Conservation (phyloP, 2,329 filamentous ascomycete species). For the Aspergillus aculeatus region DNA sequence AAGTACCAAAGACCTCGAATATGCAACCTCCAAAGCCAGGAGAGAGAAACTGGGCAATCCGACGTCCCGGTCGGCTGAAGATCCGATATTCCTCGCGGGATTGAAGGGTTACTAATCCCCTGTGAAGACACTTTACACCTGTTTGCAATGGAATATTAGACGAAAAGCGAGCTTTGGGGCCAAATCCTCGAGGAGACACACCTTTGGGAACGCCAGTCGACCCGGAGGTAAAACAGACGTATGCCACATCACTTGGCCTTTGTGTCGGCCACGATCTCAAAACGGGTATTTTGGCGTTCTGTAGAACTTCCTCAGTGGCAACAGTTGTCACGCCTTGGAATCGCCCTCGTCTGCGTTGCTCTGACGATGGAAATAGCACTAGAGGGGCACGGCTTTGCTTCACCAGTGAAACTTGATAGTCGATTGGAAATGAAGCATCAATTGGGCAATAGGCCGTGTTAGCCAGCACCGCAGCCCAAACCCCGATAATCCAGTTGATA, state of each 20-base stretch:
- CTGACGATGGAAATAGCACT: not conserved
- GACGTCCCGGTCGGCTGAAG: conserved; percentile 30
- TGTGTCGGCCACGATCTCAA: too few relatives aligned
- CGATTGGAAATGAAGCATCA: conserved; percentile 9
- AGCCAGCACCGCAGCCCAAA: conserved; percentile 9
- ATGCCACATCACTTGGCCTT: conserved; percentile 25
- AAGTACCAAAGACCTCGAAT: conserved; percentile 43
- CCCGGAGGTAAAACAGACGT: conserved; percentile 48
- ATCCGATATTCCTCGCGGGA: conserved; percentile 34
- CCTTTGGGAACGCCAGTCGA: conserved; percentile 21
- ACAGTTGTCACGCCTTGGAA: too few relatives aligned
- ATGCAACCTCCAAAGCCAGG: conserved; percentile 48
- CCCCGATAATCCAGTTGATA: conserved; percentile 14
- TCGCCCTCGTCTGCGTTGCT: too few relatives aligned
- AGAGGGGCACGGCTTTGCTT: not conserved
- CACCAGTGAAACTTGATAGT: not conserved
- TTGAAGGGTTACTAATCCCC: conserved; percentile 39
- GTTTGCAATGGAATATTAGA: too few relatives aligned
- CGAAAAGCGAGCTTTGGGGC: too few relatives aligned
- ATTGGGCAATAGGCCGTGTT: conserved; percentile 23
- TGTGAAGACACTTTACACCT: conserved; percentile 30
- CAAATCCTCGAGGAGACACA: too few relatives aligned
- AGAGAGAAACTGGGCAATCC: conserved; percentile 45
- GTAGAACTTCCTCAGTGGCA: too few relatives aligned
- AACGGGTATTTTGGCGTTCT: too few relatives aligned